A percentile compares a stretch with the other conserved stretches of the same genome.
These are phyloP conservation scores for Gossypium bickii DNA, from an alignment of 345 rosid genomes.

Conservation along the genomic window DNA sequence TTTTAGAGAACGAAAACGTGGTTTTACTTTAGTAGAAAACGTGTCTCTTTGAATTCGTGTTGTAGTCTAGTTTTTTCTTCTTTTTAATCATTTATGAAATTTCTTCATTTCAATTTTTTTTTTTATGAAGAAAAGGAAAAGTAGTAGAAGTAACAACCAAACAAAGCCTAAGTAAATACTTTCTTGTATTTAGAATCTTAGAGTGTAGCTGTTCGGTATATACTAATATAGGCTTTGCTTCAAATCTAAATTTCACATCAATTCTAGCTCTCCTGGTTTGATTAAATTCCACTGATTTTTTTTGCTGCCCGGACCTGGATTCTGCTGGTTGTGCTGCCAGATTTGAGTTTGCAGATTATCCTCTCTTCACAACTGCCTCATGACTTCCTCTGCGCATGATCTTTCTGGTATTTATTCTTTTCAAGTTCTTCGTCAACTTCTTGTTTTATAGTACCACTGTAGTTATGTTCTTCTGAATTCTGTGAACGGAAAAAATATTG, in stretches of 20 bases:
- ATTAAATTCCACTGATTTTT: background rate
- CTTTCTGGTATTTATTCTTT: slow-evolving; percentile 42
- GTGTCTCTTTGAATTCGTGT: background rate
- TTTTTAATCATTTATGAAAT: background rate
- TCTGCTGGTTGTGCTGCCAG: slow-evolving; percentile 9
- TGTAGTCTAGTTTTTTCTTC: background rate
- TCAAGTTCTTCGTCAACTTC: slow-evolving; percentile 15
- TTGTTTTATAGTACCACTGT: background rate
- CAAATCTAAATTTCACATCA: background rate
- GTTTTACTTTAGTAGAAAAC: background rate
- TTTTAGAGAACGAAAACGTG: background rate
- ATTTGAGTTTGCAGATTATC: slow-evolving; percentile 19
- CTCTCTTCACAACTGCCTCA: slow-evolving; percentile 23
- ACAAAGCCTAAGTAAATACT: background rate
- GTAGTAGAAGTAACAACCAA: background rate
- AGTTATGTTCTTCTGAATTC: background rate
- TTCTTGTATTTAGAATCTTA: background rate
- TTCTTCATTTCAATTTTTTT: background rate
- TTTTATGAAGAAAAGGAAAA: background rate
- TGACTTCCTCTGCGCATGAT: slow-evolving; percentile 54
- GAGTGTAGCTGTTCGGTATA: background rate
- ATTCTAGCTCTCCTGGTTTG: background rate
- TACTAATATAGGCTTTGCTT: background rate
- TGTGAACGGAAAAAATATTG: background rate
- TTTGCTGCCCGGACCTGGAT: background rate